These are phyloP conservation scores for Adenanthera pavonina DNA, from an alignment of 306 rosid species.

Conservation along the genomic window DNA sequence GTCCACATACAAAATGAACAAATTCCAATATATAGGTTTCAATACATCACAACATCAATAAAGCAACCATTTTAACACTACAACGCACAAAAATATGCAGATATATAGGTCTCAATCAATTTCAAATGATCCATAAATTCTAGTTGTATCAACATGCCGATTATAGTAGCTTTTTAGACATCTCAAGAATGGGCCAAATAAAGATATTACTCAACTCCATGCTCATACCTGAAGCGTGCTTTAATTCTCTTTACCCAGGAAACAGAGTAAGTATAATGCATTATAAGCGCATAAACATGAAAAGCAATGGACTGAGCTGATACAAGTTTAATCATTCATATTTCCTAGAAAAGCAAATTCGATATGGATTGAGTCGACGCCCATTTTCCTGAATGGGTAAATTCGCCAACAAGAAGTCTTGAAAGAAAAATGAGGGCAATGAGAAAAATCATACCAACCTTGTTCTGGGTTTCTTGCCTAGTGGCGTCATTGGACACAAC, in stretches of 20 bases:
- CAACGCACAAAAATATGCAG: background rate
- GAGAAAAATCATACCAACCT: constrained; percentile 35
- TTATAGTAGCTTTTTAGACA: background rate
- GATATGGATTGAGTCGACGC: background rate
- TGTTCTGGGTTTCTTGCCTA: constrained; percentile 1
- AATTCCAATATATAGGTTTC: too few species aligned
- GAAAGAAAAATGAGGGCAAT: background rate
- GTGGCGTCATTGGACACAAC: constrained; percentile 30
- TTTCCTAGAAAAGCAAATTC: background rate
- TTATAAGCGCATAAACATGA: background rate
- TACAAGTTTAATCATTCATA: background rate
- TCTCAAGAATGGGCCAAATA: background rate
- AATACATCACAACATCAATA: background rate
- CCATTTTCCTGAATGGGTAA: background rate
- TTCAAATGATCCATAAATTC: background rate
- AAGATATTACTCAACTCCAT: background rate
- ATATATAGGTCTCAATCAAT: background rate
- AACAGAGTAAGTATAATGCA: background rate
- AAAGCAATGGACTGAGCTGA: background rate
- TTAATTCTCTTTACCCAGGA: background rate
- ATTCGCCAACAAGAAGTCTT: background rate
- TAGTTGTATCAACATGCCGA: background rate
- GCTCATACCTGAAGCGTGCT: background rate
- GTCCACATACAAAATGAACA: background rate
- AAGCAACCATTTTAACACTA: background rate